Evolutionary conservation across 2,329 filamentous ascomycete genomes (phyloP).

Genomic region (Chrysoporthe deuterocubensis): DNA sequence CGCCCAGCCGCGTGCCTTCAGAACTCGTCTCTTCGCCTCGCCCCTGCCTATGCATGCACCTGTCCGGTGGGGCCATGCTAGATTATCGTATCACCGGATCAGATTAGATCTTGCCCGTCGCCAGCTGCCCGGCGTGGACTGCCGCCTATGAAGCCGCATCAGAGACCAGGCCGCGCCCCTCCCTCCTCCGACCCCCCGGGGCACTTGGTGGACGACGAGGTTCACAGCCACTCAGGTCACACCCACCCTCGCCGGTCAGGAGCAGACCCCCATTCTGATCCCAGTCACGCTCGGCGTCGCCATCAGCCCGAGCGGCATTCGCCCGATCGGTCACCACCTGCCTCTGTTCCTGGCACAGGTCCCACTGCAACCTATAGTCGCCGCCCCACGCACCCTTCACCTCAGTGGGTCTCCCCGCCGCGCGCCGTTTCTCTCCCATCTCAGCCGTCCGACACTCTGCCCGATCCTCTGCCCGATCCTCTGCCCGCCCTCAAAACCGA

Average conservation of each 20-base stretch:
- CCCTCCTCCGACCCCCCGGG: background rate
- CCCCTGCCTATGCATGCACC: slow-evolving; percentile 20
- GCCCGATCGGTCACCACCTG: slow-evolving; percentile 23
- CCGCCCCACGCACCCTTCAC: slow-evolving; percentile 23
- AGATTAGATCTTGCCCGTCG: slow-evolving; percentile 25
- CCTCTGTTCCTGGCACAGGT: background rate
- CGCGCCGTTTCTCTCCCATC: slow-evolving; percentile 23
- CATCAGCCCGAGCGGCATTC: slow-evolving; percentile 6
- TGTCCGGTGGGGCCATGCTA: slow-evolving; percentile 9
- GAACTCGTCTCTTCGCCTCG: slow-evolving; percentile 4
- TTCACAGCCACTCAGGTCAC: slow-evolving; percentile 3
- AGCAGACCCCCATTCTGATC: slow-evolving; percentile 6
- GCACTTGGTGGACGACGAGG: background rate
- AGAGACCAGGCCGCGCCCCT: background rate
- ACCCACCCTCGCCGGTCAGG: background rate
- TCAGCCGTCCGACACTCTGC: slow-evolving; percentile 5
- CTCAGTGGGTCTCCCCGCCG: slow-evolving; percentile 25
- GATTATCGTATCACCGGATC: slow-evolving; percentile 25
- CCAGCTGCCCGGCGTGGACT: slow-evolving; percentile 4
- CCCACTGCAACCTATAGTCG: slow-evolving; percentile 15
- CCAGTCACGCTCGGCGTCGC: slow-evolving; percentile 13
- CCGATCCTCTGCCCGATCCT: slow-evolving; percentile 1
- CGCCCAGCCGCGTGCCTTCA: background rate
- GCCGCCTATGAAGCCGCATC: slow-evolving; percentile 22
- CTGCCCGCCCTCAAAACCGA: slow-evolving; percentile 25